These are phyloP conservation scores for Phyllosticta citriasiana DNA, from an alignment of 2,329 filamentous ascomycete species.

Conservation along the genomic window DNA sequence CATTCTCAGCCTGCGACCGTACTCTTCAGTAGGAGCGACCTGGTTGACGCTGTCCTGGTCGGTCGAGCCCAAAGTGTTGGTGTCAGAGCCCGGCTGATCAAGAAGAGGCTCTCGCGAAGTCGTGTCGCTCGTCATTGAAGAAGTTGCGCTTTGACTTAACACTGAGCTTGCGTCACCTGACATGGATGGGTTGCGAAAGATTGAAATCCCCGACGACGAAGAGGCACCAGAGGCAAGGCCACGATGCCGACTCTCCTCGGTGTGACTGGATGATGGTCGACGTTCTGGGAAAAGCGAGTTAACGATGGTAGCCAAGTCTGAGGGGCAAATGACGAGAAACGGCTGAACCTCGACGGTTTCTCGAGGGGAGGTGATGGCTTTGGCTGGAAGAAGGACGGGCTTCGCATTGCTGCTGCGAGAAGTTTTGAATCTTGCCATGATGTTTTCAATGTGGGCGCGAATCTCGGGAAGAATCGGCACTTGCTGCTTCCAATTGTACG, in stretches of 20 bases:
- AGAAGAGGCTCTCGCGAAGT: conserved; percentile 55
- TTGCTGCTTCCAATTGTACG: conserved; percentile 55
- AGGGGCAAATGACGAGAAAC: conserved; percentile 68
- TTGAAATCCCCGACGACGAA: conserved; percentile 37
- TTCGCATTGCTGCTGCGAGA: conserved; percentile 28
- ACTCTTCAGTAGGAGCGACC: conserved; percentile 36
- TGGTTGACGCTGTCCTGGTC: conserved; percentile 34
- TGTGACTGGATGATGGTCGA: conserved; percentile 49
- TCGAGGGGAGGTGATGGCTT: conserved; percentile 60
- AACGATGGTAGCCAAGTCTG: conserved; percentile 69
- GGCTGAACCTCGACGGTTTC: conserved; percentile 72
- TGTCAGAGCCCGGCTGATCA: conserved; percentile 27
- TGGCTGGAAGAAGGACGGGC: conserved; percentile 57
- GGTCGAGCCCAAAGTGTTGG: conserved; percentile 14
- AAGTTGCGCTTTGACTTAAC: conserved; percentile 57
- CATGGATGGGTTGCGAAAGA: conserved; percentile 44
- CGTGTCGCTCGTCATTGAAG: conserved; percentile 62
- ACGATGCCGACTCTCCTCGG: conserved; percentile 34
- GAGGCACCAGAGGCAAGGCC: conserved; percentile 39
- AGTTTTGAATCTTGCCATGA: conserved; percentile 48
- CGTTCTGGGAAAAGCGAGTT: conserved; percentile 75
- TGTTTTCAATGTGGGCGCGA: conserved; percentile 60
- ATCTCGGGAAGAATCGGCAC: conserved; percentile 54
- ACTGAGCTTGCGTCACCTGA: conserved; percentile 57
- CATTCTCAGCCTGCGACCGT: conserved; percentile 46